Conservation (phyloP, 2,329 filamentous ascomycete species). For the Lasiodiplodia theobromae region DNA sequence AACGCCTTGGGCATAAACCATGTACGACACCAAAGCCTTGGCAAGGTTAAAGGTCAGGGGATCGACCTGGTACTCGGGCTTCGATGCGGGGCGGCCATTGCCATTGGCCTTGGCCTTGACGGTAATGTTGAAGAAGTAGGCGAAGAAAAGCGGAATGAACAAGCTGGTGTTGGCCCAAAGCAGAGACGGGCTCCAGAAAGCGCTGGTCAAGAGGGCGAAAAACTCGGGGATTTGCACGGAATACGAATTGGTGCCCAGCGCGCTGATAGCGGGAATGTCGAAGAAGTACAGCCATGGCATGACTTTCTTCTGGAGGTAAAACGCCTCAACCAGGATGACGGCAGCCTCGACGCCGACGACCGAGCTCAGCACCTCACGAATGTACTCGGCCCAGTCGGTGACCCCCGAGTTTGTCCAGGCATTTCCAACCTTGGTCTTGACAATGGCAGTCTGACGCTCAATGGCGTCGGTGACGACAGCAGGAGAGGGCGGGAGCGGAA, state of each 20-base stretch:
- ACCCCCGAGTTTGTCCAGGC: slow-evolving; percentile 72
- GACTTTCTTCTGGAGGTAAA: slow-evolving; percentile 72
- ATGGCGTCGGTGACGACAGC: slow-evolving; percentile 78
- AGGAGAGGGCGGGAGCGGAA: slow-evolving; percentile 81
- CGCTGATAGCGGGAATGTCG: slow-evolving; percentile 69
- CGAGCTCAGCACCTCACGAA: slow-evolving; percentile 75
- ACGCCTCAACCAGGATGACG: slow-evolving; percentile 73
- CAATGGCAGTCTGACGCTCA: slow-evolving; percentile 71
- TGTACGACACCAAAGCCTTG: slow-evolving; percentile 82
- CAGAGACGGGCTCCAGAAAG: slow-evolving; percentile 84
- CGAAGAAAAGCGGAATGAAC: slow-evolving; percentile 72
- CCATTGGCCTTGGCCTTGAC: slow-evolving; percentile 49
- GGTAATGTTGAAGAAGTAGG: slow-evolving; percentile 92
- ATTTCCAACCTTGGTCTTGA: slow-evolving; percentile 71
- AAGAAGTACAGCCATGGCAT: slow-evolving; percentile 76
- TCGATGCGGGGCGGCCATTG: slow-evolving; percentile 34
- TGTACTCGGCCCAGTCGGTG: slow-evolving; percentile 67
- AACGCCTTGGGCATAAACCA: slow-evolving; percentile 71
- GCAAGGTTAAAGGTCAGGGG: slow-evolving; percentile 89
- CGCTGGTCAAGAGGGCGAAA: slow-evolving; percentile 75
- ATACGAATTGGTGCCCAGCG: slow-evolving; percentile 64
- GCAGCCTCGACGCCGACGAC: slow-evolving; percentile 74
- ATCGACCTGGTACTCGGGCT: slow-evolving; percentile 71
- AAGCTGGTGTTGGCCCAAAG: slow-evolving; percentile 79
- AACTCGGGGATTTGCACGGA: slow-evolving; percentile 78